Conservation (phyloP, 2,329 filamentous ascomycete genomes). For the Verticillium dahliae region DNA sequence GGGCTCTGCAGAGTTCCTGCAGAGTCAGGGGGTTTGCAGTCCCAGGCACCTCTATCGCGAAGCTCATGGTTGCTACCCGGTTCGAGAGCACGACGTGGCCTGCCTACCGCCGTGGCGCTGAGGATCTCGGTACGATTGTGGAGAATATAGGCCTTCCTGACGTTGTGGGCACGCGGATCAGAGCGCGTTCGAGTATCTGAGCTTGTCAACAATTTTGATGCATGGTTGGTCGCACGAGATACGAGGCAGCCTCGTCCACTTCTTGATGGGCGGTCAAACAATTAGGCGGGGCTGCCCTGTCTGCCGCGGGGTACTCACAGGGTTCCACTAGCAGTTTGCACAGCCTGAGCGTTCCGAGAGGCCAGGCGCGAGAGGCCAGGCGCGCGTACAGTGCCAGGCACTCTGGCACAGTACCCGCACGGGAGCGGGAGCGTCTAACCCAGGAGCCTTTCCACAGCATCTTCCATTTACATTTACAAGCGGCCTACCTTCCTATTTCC, state of each 20-base stretch:
- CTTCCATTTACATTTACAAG: no score
- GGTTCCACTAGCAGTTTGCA: neutral
- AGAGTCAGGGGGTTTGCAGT: slow-evolving; percentile 68
- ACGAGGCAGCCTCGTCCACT: neutral
- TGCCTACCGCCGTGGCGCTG: neutral
- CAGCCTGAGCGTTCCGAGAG: neutral
- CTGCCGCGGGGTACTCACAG: neutral
- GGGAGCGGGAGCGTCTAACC: no score
- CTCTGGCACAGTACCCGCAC: neutral
- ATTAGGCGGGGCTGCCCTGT: neutral
- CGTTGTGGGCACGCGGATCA: neutral
- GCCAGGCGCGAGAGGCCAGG: neutral
- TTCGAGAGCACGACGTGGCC: neutral
- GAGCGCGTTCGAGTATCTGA: neutral
- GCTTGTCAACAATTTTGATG: neutral
- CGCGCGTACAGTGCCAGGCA: neutral
- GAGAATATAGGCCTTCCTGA: neutral
- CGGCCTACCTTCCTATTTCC: no score
- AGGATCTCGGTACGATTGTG: neutral
- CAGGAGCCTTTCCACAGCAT: no score
- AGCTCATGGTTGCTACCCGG: slow-evolving; percentile 46
- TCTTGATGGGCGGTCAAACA: neutral
- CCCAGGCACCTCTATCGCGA: slow-evolving; percentile 71
- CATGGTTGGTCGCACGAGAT: neutral
- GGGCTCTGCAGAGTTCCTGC: slow-evolving; percentile 56